Evolutionary conservation across 768 basidiomycete species (phyloP), one percentile per base, ranked within the genome.

Genomic region (Tephrocybe sp.): DNA sequence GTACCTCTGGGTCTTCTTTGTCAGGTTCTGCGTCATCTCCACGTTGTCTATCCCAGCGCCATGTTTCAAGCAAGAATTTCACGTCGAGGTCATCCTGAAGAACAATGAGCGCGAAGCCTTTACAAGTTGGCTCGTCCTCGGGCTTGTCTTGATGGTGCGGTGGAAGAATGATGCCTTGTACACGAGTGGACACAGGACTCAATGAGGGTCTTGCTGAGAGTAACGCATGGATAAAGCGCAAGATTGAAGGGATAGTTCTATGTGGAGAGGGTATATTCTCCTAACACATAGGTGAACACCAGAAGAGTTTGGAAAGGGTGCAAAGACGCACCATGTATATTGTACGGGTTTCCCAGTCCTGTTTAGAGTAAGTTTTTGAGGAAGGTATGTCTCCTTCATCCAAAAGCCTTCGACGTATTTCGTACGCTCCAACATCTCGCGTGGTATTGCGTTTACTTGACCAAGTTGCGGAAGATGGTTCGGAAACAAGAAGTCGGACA

Each of bases 101-200:
- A 0, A 80, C 80, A 46, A 91, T 68, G 23, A 92, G 76, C 0
- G 88, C 87, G 53, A 91, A 91, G 1, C 86, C 86, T 69, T 86
- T 91, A 64, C 77, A 84, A 46, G 75, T 77, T 2, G 84, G 80
- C 12, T 66, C 56, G 21, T 76, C 73, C 2, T 67, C 78, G 12
- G 78, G 75, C 44, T 72, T 72, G 60, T 88, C 86, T 41, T 78
- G 74, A 60, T 84, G 77, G 57, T 90, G 86, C 0, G 78, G 70
- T 11, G 83, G 86, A 22, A 88, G 71, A 1, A 65, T 53, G 34
- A 92, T 69, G 30, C 62, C 54, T 59, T 91, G 83, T 4, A 90
- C 59, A 18, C 63, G 65, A 25, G 46, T 34, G 7, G 12, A 12
- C 29, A 12, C 29, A 16, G 53, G 1, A 43, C 31, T 18, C 7